phyloP scores from a whole-genome alignment of 1,139 yeast genomes.

The Yamadazyma conglobata region DNA sequence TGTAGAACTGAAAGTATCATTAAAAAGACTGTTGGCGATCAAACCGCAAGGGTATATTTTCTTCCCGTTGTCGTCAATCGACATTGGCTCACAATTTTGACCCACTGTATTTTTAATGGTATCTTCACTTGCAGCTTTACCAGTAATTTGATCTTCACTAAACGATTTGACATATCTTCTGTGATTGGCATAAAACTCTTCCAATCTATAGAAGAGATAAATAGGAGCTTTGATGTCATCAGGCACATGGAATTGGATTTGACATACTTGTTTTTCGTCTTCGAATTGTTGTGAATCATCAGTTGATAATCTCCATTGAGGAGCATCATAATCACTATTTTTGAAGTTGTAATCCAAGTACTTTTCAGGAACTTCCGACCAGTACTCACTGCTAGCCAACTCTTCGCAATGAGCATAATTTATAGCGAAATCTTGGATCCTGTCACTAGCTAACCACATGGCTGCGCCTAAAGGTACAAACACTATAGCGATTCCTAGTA shows the following conservation, averaged over 20 bases:
- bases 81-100: slow-evolving; percentile 85
- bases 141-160: slow-evolving; percentile 86
- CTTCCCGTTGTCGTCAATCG: slow-evolving; percentile 50
- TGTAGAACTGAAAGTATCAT: slow-evolving; percentile 57
- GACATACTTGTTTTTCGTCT: slow-evolving; percentile 64
- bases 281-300: slow-evolving; percentile 50
- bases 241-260: slow-evolving; percentile 77
- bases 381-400: slow-evolving; percentile 51
- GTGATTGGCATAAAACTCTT: slow-evolving; percentile 88
- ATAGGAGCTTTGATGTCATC: slow-evolving; percentile 71
- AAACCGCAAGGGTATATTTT: slow-evolving; percentile 73
- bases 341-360: slow-evolving; percentile 55
- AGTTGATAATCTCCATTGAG: slow-evolving; percentile 57
- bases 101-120: slow-evolving; percentile 67
- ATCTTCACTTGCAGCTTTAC: slow-evolving; percentile 55
- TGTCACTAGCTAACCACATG: slow-evolving; percentile 75
- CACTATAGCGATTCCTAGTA: slow-evolving; percentile 70
- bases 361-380: slow-evolving; percentile 59
- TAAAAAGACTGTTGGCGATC: slow-evolving; percentile 72
- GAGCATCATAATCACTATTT: slow-evolving; percentile 13
- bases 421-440: slow-evolving; percentile 73
- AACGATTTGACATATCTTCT: slow-evolving; percentile 89
- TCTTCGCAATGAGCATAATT: slow-evolving; percentile 76
- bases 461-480: slow-evolving; percentile 92
- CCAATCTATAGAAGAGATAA: slow-evolving; percentile 73